These are phyloP conservation scores for Phialophora chinensis DNA, from an alignment of 2,329 filamentous ascomycete genomes.

Conservation along the genomic window DNA sequence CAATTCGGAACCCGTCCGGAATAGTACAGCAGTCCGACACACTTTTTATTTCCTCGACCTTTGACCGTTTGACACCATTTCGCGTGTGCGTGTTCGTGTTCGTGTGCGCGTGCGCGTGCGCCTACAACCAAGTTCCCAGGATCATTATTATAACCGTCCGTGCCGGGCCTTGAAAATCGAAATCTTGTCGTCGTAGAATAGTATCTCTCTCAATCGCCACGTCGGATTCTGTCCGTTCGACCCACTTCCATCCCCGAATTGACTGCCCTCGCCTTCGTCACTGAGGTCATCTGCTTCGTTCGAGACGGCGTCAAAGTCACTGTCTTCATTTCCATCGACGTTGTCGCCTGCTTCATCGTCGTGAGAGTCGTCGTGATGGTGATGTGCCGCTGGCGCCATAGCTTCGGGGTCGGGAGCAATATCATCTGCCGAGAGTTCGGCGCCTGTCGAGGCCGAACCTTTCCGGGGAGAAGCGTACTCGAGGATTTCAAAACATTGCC, in stretches of 20 bases:
- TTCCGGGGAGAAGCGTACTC: slow-evolving; percentile 54
- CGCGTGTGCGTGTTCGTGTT: not conserved
- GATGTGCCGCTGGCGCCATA: slow-evolving; percentile 16
- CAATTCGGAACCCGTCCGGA: not conserved
- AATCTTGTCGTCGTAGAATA: slow-evolving; percentile 84
- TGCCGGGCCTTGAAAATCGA: slow-evolving; percentile 79
- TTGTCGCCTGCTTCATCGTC: slow-evolving; percentile 46
- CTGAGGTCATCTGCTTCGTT: slow-evolving; percentile 52
- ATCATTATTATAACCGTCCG: slow-evolving; percentile 51
- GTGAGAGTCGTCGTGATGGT: slow-evolving; percentile 45
- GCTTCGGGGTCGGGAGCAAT: slow-evolving; percentile 33
- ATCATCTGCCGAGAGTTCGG: slow-evolving; percentile 31
- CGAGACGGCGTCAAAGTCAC: slow-evolving; percentile 42
- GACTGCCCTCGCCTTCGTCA: slow-evolving; percentile 51
- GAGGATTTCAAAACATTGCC: slow-evolving; percentile 81
- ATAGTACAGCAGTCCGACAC: not conserved
- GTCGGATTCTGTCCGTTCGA: slow-evolving; percentile 41
- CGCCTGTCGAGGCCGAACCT: slow-evolving; percentile 5
- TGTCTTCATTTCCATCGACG: slow-evolving; percentile 36
- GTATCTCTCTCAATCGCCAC: slow-evolving; percentile 74
- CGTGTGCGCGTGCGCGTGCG: too few relatives aligned
- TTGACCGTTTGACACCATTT: not conserved
- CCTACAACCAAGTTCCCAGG: not conserved
- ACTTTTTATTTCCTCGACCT: not conserved
- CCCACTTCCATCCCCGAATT: slow-evolving; percentile 52